Evolutionary conservation across 2,329 filamentous ascomycete species (phyloP), one percentile per base, ranked within the genome.

Genomic region (Xylaria sp.): DNA sequence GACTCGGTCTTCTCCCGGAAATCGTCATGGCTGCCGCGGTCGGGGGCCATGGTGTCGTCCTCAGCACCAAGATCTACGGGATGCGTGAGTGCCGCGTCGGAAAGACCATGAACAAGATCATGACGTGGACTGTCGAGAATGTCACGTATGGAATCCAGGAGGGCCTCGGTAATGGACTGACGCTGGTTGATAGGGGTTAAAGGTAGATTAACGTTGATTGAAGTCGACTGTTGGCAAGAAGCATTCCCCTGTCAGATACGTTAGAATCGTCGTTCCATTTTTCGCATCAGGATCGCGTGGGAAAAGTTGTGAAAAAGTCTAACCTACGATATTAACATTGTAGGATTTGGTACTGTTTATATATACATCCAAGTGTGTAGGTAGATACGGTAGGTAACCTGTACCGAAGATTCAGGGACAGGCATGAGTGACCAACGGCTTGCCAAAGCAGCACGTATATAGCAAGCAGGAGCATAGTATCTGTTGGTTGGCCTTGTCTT

Each of bases 141-240:
- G 75, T 91, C 54, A 80, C 84, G 1, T 86, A 84, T 11, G 89
- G 88, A 0, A 76, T 91, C 48, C 84, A 85, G 66, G 85, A 90
- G 65, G 86, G 88, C 4, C 75, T 81, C 79, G 74, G 76, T 16
- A 72, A 72, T 10, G 71, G 70, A 11, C 50, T 71, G 44, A 58
- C 58, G 30, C 61, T 67, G 57, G 65, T 70, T 37, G 64, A 70
- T 47, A 63, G 61, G 66, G 61, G 59, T 58, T 56, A 48, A 59
- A 35, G 11, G 16, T 13, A 42, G 34, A n/a, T 3, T 58, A 35
- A 53, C 13, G 2, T 53, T 7, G 9, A 18, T 19, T 23, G 30
- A 9, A 51, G 35, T n/a, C 44, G 46, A 34, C 9, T 19, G 4
- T 16, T 19, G 35, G 18, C 30, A 19, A 30, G 39, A 7, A 42